Base-by-base conservation (phyloP, 192 early-diverging fungal species). In the Jimgerdemannia flammicorona region DNA sequence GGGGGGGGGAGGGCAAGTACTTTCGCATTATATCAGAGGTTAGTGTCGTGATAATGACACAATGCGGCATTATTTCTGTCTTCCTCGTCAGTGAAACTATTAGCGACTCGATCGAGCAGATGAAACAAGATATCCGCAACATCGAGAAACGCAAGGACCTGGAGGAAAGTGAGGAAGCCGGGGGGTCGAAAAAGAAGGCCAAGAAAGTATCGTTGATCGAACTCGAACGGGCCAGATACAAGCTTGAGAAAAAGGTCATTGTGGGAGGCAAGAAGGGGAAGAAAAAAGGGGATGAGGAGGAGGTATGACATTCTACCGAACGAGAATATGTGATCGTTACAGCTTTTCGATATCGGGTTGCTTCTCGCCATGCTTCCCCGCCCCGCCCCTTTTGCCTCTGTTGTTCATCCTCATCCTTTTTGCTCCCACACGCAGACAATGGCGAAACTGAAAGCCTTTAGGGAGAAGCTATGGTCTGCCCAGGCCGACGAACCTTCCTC, bases 41-140 rank as follows among this genome's bases (percentile, higher is more conserved):
- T 29, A 29, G 29, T 29, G 29, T 29, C 29, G 1, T 1, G 29
- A 29, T 29, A 29, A 29, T 29, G 29, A 29, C 29, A 29, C 29
- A 29, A n/a, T 11, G 10, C 65, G 20, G 64, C 70, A 72, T 29
- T 49, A 20, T 75, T n/a, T 54, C 1, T 54, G 40, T 39, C 54
- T 68, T 77, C 49, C n/a, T 64, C 65, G 17, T 73, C 29, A 18
- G 44, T 44, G 79, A 83, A 43, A 63, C 70, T 59, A 65, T 86
- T n/a, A 80, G 85, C 72, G 79, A 85, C 42, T 86, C 91, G 64
- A 89, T 93, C 41, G 81, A 84, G 72, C 89, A 91, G 72, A 67
- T 95, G 41, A 88, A 91, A 65, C 73, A 81, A 49, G 90, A 94
- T 72, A 91, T 95, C 44, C 85, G 84, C 41, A 80, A 87, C 64